Evolutionary conservation across 768 basidiomycete species (phyloP).

Genomic region (Harrya chromipes): DNA sequence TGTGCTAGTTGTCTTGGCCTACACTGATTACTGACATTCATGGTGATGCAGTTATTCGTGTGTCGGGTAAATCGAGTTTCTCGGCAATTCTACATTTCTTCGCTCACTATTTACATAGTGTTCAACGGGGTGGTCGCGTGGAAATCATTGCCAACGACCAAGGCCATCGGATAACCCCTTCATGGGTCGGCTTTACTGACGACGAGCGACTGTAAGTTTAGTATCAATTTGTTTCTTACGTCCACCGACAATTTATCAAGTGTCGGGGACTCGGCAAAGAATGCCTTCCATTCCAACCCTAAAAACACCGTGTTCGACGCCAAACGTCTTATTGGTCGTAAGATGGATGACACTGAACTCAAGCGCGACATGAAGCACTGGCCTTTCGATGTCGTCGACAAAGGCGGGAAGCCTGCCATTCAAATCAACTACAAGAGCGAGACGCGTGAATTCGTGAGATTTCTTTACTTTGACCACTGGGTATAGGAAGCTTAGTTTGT

Average conservation of each 20-base stretch:
- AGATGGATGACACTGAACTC: constrained; percentile 76
- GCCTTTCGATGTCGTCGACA: constrained; percentile 82
- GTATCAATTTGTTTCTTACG: background rate
- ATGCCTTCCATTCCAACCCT: constrained; percentile 90
- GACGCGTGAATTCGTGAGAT: constrained; percentile 75
- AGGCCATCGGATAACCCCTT: constrained; percentile 86
- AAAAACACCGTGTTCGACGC: constrained; percentile 95
- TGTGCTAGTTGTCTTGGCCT: constrained; percentile 15
- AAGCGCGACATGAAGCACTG: constrained; percentile 86
- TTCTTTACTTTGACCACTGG: background rate
- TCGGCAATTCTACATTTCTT: background rate
- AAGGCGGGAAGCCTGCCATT: constrained; percentile 77
- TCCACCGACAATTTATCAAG: constrained; percentile 9
- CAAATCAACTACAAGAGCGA: constrained; percentile 78
- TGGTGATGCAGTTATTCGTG: constrained; percentile 74
- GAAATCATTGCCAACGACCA: constrained; percentile 91
- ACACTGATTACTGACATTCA: constrained; percentile 7
- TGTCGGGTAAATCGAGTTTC: constrained; percentile 67
- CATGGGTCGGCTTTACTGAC: constrained; percentile 79
- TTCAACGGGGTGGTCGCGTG: constrained; percentile 80
- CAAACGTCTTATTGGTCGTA: constrained; percentile 91
- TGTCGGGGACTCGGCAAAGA: constrained; percentile 96
- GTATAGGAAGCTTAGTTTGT: background rate
- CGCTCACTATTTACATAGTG: constrained; percentile 40
- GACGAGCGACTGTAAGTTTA: constrained; percentile 62